Base-by-base conservation (phyloP, 2,329 filamentous ascomycete species). In the Talaromyces sp. region DNA sequence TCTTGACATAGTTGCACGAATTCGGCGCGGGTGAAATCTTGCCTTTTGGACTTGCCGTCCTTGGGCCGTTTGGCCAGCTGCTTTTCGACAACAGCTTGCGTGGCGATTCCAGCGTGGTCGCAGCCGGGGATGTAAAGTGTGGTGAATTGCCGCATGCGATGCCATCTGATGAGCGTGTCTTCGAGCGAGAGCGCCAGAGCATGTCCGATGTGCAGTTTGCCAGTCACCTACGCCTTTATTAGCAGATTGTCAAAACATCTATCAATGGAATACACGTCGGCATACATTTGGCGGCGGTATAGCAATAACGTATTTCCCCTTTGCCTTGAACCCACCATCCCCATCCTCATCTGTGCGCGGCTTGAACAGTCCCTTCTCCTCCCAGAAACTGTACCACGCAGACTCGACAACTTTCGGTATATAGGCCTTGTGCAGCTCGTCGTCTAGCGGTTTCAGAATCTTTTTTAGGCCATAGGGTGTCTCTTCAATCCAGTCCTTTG, bases 311-410 rank as follows among this genome's bases (percentile, higher is more conserved):
- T 97, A 99, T 70, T 85, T 87, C 55, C 92, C 92, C 68, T 87
- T 86, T 11, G 88, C 83, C 79, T 93, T 93, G 72, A 92, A 85
- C 60, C 89, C 88, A 68, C 89, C 91, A 66, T 95, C n/a, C n/a
- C n/a, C 87, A 35, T 82, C 74, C 52, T 83, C 86, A 9, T 38
- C 17, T 75, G 92, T 89, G 73, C 93, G 85, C 38, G 93, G 38
- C 80, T 93, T 85, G 82, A 96, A 96, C 79, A 95, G 95, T 58
- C 91, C 93, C 67, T 90, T 84, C 81, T 95, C 90, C 81, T 98
- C 91, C 95, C 95, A 99, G 93, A 92, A 99, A 64, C 89, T 85
- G 71, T 96, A 95, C 87, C 93, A 96, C 17, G 90, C 91, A 26
- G 88, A 88, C 80, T 99, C 95, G 64, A 99, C 93, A 62, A 89